Evolutionary conservation across 129 eudicot species (phyloP), one percentile per base, ranked within the genome.

Genomic region (Tagetes erecta): DNA sequence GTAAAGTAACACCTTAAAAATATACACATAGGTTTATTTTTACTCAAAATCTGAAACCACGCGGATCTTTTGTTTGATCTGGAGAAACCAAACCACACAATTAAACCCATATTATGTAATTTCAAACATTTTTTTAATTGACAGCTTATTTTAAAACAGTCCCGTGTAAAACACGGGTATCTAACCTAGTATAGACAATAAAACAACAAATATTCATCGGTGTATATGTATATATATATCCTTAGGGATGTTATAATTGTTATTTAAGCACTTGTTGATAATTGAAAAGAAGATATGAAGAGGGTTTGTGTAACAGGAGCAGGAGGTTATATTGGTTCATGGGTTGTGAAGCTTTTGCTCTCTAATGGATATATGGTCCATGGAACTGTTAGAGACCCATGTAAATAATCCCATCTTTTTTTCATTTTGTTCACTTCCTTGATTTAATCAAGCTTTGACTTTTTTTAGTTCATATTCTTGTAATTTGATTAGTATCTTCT

Each of bases 241-340:
- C 59, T 20, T 53, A 53, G 30, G 20, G 34, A 14, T 1, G 20
- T 53, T 33, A 31, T n/a, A 7, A 10, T 20, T 53, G n/a, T 4
- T 8, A 37, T 20, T 20, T 2, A 6, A 5, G 9, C 52, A 52
- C 66, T 65, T 9, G 39, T 57, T 9, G 41, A 58, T 13, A 34
- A 6, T 44, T 42, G 36, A 35, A 76, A 10, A 20, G 8, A 68
- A 34, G 55, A 74, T 42, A 81, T 82, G 82, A 64, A 65, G 66
- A 72, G 30, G 64, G 86, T 77, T 8, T 82, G 86, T 74, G 80
- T 82, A 72, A 83, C 86, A 73, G 83, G 86, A 39, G 86, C 83
- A 68, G 83, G 80, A 78, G 86, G 83, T 70, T 83, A 73, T 68
- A 64, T 83, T 8, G 86, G 80, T 67, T 83, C 86, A 55, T 78